Evolutionary conservation across 208 protist species (phyloP), one percentile per base, ranked within the genome.

Genomic region (Leishmania gerbilli): DNA sequence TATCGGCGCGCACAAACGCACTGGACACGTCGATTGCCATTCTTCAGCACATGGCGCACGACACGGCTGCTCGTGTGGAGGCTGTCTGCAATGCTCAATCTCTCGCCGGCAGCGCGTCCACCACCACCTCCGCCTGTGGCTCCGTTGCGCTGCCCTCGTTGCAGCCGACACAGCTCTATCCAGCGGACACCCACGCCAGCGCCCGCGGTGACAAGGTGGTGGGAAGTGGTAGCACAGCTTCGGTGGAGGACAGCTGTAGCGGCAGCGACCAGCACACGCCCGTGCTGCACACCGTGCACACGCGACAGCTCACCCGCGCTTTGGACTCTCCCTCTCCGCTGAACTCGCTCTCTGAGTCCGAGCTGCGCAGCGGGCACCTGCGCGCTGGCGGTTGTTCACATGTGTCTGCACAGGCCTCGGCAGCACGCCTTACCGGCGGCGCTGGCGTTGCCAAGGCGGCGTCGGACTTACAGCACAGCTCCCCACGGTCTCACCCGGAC

Each of bases 11-110:
- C 64, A 74, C 78, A 40, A 81, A 21, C 51, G 82, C 80, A 21
- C 74, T 89, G 49, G 89, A 89, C 45, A 92, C 85, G 27, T 87
- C 89, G 19, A 53, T 84, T 21, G 86, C 86, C 9, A 92, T 92
- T 84, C 79, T 92, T 27, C 80, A 90, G 71, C 83, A 76, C 78
- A 92, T 92, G 89, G 87, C 89, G 0, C 49, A 82, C 3, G 88
- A 91, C 71, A 90, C 87, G 56, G 87, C 87, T 19, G 84, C 84
- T 31, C 82, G 65, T 3, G 55, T 82, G 34, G 82, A 79, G 74
- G 82, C 82, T 56, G 13, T 71, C 27, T 75, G 55, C 62, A 45
- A 49, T 9, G 40, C 71, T 67, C 62, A 60, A 51, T 65, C 72
- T 21, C 77, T 68, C 5, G 40, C 51, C 15, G 72, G 55, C 1